phyloP scores from a whole-genome alignment of 441 rosid species.

The Erysimum pusillum region DNA sequence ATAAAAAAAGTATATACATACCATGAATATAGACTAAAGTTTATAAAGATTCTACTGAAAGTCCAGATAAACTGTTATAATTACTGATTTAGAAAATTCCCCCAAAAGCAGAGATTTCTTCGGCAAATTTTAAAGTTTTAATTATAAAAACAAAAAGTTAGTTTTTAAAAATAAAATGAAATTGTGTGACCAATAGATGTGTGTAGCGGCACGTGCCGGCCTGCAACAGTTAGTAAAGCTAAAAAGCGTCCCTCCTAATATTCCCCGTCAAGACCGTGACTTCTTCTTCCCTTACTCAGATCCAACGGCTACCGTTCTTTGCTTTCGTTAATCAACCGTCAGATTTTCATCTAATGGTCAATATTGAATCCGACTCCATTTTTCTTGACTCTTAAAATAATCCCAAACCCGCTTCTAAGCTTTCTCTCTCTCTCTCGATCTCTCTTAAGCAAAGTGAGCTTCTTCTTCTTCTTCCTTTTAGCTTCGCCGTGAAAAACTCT shows the following conservation, averaged over 20 bases:
- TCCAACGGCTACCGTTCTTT: constrained; percentile 61
- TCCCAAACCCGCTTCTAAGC: constrained; percentile 40
- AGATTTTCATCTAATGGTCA: constrained; percentile 56
- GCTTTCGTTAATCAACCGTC: constrained; percentile 43
- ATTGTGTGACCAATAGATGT: constrained; percentile 14
- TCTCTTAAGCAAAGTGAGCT: constrained; percentile 30
- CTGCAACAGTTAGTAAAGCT: constrained; percentile 58
- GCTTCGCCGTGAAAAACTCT: constrained; percentile 16
- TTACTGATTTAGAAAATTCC: constrained; percentile 26
- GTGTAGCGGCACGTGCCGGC: constrained; percentile 74
- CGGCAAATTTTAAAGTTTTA: constrained; percentile 1
- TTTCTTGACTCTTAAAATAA: constrained; percentile 49
- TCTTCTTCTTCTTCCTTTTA: constrained; percentile 12
- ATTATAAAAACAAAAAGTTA: constrained; percentile 1
- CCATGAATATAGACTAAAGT: constrained; percentile 6
- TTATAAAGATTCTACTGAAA: constrained; percentile 7
- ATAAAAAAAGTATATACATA: constrained; percentile 22
- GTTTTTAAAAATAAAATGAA: not conserved
- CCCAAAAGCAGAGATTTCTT: constrained; percentile 21
- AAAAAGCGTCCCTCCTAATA: constrained; percentile 55
- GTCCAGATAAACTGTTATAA: constrained; percentile 17
- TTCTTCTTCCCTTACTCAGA: constrained; percentile 32
- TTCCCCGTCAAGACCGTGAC: constrained; percentile 59
- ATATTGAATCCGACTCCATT: constrained; percentile 53
- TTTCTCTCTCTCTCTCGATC: constrained; percentile 36